Evolutionary conservation across 2,329 filamentous ascomycete species (phyloP), one percentile per base, ranked within the genome.

Genomic region (Tricladium varicosporioides): DNA sequence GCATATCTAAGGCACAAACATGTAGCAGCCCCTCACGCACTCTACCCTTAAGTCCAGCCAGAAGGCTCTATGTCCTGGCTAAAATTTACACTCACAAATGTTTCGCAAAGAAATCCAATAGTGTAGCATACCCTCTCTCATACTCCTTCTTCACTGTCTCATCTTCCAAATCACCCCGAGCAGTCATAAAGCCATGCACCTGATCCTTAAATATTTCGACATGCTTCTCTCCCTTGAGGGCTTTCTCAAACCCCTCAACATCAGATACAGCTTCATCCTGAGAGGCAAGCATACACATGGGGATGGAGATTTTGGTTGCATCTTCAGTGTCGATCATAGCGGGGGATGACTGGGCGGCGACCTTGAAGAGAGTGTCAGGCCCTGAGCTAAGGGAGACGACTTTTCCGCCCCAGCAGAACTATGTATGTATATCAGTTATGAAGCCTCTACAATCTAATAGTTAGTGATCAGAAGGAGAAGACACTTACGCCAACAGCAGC

Each of bases 241-340:
- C 71, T 47, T 73, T 66, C 56, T 74, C 70, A 62, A 78, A 80
- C 45, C 72, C 71, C 44, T 74, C 71, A 0, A 81, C 74, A 0
- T 71, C 69, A 0, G 78, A 76, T 0, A 64, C 71, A 2, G 73
- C 68, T 66, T 75, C 89, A 84, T 90, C 87, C 67, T 80, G 80
- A 33, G 85, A 88, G 1, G 87, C 85, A 1, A 91, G 76, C 64
- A 88, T 64, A 54, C 79, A 76, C 43, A 87, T 73, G 1, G 87
- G 87, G 7, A 88, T 76, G 53, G 78, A 82, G 71, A 89, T 77
- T 8, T 73, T 75, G 62, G 76, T 69, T 1, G 85, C 86, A 47
- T 91, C 87, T 36, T 76, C 73, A 16, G 81, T 74, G 60, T 87
- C 84, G 44, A 87, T 80, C 81, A 86, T 85, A 61, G 83, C 84